Evolutionary conservation across 2,329 filamentous ascomycete species (phyloP).

Genomic region (Uncinocarpus reesii): DNA sequence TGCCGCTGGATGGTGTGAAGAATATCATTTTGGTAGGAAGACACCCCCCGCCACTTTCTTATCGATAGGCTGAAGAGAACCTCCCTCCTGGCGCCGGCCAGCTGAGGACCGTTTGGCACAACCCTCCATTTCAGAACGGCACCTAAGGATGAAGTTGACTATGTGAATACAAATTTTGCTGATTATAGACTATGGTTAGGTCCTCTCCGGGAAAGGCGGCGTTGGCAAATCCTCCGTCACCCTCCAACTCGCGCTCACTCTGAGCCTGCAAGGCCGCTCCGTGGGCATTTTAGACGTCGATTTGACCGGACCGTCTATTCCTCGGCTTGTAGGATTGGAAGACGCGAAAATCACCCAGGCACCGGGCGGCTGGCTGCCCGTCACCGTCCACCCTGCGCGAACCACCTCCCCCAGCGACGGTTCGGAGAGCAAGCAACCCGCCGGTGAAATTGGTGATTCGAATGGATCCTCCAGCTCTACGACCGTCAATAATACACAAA

Average conservation of each 20-base stretch:
- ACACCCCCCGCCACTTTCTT: conserved; percentile 23
- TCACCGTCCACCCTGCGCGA: conserved; percentile 61
- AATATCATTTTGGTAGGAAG: conserved; percentile 33
- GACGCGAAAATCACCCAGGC: conserved; percentile 81
- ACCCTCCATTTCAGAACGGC: no score
- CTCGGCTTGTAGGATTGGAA: conserved; percentile 86
- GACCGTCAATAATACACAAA: neutral
- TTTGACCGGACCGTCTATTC: conserved; percentile 90
- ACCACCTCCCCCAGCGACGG: neutral
- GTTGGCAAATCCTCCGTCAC: conserved; percentile 98
- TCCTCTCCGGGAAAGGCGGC: conserved; percentile 93
- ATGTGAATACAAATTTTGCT: no score
- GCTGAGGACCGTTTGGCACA: no score
- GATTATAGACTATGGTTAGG: no score
- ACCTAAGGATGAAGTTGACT: no score
- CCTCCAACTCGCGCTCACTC: conserved; percentile 82
- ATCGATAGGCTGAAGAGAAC: conserved; percentile 39
- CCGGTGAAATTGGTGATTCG: conserved; percentile 11
- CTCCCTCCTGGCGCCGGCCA: no score
- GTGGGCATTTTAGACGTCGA: conserved; percentile 95
- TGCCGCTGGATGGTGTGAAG: conserved; percentile 37
- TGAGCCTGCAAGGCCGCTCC: conserved; percentile 73
- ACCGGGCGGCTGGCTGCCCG: conserved; percentile 83
- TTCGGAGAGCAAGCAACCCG: neutral
- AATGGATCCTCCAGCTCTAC: conserved; percentile 9